Base-by-base conservation (phyloP, 1,284 basidiomycete species). In the Waitea zeae region DNA sequence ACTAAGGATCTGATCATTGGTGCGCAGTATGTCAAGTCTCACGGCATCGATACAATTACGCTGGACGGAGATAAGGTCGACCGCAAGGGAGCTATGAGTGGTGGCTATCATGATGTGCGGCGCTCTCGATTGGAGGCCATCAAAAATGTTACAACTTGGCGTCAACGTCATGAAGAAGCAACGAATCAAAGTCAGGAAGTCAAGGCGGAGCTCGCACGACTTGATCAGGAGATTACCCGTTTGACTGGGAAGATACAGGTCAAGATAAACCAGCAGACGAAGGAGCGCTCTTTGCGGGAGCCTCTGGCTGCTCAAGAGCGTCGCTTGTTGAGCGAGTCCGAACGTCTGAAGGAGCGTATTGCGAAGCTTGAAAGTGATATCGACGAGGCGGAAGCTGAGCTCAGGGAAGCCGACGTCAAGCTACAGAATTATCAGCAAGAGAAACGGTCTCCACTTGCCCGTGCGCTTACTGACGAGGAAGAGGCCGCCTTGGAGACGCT, bases 31-130 rank as follows among this genome's bases (percentile, higher is more conserved):
- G 89, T 93, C 33, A 83, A 93, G 49, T 84, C 79, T 46, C 89
- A 97, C 50, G 78, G 78, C 3, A 79, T 98, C 49, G 97, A 95
- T 54, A 92, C 89, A 6, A 96, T 98, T 54, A 98, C 95, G 3
- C 68, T 96, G 29, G 92, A 96, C 43, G 95, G 95, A 36, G 95
- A 99, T 62, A 90, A 90, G 49, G 90, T 95, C 29, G 93, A 98
- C 52, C 75, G 92, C 37, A 96, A 93, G 52, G 95, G 95, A 45
- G 78, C 92, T 1, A 58, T 98, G 27, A 95, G 90, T 0, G 95
- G 95, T 44, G 95, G 95, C 2, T 98, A 84, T 56, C 87, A 97
- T 53, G 93, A 98, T 53, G 66, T 89, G 15, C 72, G 84, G 4
- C 68, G 86, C 28, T 93, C 88, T 4, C 74, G 93, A 7, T 75